Evolutionary conservation across 257 asterid species (phyloP), one percentile per base, ranked within the genome.

Genomic region (Scutellaria baicalensis): DNA sequence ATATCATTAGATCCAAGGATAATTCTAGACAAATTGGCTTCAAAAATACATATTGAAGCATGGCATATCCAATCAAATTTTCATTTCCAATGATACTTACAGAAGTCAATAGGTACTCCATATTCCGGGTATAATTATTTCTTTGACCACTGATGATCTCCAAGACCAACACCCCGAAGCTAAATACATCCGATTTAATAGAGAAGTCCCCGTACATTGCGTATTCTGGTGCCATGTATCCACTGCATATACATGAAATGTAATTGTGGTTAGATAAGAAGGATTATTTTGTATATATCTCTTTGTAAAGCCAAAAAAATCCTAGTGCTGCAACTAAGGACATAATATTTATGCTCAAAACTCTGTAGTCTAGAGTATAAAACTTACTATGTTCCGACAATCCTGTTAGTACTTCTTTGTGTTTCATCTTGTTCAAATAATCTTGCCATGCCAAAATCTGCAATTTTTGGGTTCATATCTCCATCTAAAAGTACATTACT

Each of bases 401-500:
- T 70, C 33, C 67, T 69, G 13, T 50, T 75, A 0, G 89, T 81
- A 40, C 47, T 70, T 47, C 59, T 86, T 13, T 62, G 79, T 36
- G 82, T 80, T 58, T 85, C 82, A n/a, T 81, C 82, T 3, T 45
- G 72, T 1, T 11, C 56, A 40, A 80, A 85, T 11, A 85, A 14
- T 54, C 75, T 78, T 4, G 89, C 91, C 81, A 82, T 75, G n/a
- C 89, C 89, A 72, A 85, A 87, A 62, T 87, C 94, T 0, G 84
- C 73, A 2, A 87, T 83, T 73, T 85, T 85, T 0, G 89, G 81
- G 21, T 82, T 80, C 88, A 85, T 76, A 69, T 9, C 77, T 4
- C 48, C 70, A 35, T 85, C 89, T 21, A 85, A 4, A 8, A 83
- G 84, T 63, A 85, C 27, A 44, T 85, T 87, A 8, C 83, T 68